Evolutionary conservation across 345 rosid genomes (phyloP).

Genomic region (Anacardium occidentale): DNA sequence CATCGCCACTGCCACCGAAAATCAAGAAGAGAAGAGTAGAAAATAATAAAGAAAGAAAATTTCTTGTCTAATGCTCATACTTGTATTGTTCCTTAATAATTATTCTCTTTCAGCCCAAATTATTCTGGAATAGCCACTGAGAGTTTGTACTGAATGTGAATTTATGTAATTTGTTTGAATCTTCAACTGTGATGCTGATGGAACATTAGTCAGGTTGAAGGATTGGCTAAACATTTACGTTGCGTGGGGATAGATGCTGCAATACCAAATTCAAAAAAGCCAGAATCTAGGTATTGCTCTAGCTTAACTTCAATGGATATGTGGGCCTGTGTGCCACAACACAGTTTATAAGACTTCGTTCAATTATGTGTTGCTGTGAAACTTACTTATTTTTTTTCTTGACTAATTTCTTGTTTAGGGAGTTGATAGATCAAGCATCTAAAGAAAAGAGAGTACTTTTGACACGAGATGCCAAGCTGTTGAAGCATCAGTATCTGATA

Average conservation of each 20-base stretch:
- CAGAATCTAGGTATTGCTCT: conserved; percentile 62
- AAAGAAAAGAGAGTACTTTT: conserved; percentile 79
- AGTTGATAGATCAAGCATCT: conserved; percentile 71
- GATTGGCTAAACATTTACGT: conserved; percentile 90
- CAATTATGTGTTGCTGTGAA: neutral
- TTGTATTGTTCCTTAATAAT: neutral
- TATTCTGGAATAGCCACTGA: neutral
- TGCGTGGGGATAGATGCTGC: conserved; percentile 97
- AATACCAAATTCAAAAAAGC: conserved; percentile 60
- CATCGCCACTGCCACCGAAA: too few relatives aligned
- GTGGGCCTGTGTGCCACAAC: neutral
- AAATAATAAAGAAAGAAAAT: neutral
- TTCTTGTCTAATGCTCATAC: neutral
- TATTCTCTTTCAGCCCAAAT: neutral
- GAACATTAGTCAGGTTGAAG: conserved; percentile 62
- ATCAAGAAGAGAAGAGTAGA: neutral
- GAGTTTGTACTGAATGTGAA: neutral
- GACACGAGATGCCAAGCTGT: conserved; percentile 83
- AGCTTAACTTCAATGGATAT: neutral
- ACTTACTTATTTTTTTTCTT: neutral
- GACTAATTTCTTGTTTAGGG: conserved; percentile 43
- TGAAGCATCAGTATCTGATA: conserved; percentile 73
- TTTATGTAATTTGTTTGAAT: neutral
- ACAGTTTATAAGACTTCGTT: neutral
- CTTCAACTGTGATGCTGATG: conserved; percentile 20